Conservation (phyloP, 441 rosid species). For the Metrosideros polymorpha region DNA sequence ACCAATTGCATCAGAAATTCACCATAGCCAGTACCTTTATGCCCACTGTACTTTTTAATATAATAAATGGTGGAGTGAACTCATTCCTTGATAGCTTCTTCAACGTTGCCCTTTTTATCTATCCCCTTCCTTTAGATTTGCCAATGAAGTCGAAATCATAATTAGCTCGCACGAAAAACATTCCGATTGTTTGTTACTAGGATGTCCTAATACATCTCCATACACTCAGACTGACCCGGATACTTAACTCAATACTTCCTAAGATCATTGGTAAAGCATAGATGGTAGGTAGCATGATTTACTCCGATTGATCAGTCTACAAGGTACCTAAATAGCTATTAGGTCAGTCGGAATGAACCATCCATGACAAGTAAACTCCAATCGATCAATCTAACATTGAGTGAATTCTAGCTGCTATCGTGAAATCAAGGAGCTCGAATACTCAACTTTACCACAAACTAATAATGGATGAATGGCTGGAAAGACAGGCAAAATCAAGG, state of each 20-base stretch:
- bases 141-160: not conserved
- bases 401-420: not conserved
- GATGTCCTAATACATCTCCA: not conserved
- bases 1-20: not conserved
- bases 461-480: not conserved
- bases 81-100: not conserved
- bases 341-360: not conserved
- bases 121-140: not conserved
- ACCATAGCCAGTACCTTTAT: not conserved
- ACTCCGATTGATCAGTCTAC: not conserved
- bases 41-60: not conserved
- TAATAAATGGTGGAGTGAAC: not conserved
- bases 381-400: not conserved
- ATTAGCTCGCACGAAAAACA: not conserved
- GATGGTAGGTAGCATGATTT: not conserved
- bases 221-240: not conserved
- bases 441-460: not conserved
- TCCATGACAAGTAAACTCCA: not conserved
- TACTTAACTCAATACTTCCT: not conserved
- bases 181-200: not conserved
- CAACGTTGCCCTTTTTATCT: not conserved
- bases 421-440: not conserved
- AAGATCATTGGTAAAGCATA: not conserved
- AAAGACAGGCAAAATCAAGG: not conserved
- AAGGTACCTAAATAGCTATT: not conserved